These are phyloP conservation scores for Tetradesmus obliquus DNA, from an alignment of 139 green algal species.

Conservation along the genomic window DNA sequence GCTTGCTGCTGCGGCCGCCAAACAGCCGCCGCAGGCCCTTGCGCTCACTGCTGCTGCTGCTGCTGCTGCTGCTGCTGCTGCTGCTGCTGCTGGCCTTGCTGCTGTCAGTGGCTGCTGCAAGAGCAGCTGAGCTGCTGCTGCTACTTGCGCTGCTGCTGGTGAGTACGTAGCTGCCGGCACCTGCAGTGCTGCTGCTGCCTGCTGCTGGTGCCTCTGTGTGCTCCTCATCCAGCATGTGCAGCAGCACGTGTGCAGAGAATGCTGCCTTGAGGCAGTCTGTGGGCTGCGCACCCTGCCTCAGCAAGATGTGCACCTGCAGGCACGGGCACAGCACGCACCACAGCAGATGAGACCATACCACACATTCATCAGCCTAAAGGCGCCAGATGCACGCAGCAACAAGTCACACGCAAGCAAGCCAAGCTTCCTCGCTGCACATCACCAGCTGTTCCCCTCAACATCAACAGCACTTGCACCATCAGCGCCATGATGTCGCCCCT, in stretches of 20 bases:
- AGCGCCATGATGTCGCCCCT: neutral
- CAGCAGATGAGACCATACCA: neutral
- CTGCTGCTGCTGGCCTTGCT: slow-evolving; percentile 26
- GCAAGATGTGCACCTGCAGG: slow-evolving; percentile 78
- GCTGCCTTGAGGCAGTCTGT: slow-evolving; percentile 72
- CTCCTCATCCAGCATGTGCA: slow-evolving; percentile 68
- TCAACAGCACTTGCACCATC: neutral
- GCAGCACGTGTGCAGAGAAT: slow-evolving; percentile 79
- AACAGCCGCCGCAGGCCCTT: neutral
- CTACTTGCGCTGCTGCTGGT: slow-evolving; percentile 24
- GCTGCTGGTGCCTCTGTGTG: neutral
- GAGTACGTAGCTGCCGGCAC: neutral
- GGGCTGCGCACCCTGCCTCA: slow-evolving; percentile 69
- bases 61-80: slow-evolving; percentile 31
- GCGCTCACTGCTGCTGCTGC: neutral
- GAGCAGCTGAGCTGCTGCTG: slow-evolving; percentile 7
- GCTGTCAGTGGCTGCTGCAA: neutral
- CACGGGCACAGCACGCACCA: neutral
- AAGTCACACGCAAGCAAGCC: neutral
- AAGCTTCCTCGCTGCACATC: neutral
- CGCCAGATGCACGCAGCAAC: neutral
- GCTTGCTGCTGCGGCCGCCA: neutral
- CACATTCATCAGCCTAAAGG: no score
- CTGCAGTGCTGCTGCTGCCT: slow-evolving; percentile 12
- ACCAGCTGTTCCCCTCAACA: neutral